These are phyloP conservation scores for Silene latifolia DNA, from an alignment of 148 eudicot species.

Conservation along the genomic window DNA sequence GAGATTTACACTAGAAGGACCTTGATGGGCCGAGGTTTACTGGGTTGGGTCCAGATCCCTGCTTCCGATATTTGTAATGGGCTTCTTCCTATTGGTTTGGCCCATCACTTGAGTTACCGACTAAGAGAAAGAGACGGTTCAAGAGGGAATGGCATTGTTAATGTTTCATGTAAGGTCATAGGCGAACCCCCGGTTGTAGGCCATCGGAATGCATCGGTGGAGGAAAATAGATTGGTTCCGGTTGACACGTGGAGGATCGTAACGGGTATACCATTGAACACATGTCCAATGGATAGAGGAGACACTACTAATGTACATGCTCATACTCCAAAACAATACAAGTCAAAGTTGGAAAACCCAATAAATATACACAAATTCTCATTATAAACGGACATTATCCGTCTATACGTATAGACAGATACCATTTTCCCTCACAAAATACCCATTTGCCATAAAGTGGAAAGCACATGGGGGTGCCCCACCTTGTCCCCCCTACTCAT, in stretches of 20 bases:
- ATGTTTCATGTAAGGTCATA: constrained; percentile 38
- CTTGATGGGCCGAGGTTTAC: constrained; percentile 29
- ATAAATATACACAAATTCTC: too few relatives aligned
- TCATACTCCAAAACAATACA: background rate
- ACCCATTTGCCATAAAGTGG: too few relatives aligned
- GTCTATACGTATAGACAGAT: too few relatives aligned
- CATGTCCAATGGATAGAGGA: constrained; percentile 9
- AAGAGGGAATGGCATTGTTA: constrained; percentile 50
- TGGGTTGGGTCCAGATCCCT: constrained; percentile 67
- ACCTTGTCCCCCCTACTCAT: too few relatives aligned
- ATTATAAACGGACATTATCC: too few relatives aligned
- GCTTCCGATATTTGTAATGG: constrained; percentile 40
- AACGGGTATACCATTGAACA: constrained; percentile 39
- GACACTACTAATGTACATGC: background rate
- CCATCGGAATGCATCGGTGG: background rate
- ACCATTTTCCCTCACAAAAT: too few relatives aligned
- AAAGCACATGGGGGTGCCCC: too few relatives aligned
- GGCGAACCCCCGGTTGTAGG: constrained; percentile 15
- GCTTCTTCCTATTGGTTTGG: constrained; percentile 28
- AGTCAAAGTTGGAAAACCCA: background rate
- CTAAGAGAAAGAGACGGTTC: constrained; percentile 48
- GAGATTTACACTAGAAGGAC: constrained; percentile 35
- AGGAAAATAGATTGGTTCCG: constrained; percentile 2
- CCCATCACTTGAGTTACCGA: constrained; percentile 53
- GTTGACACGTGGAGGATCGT: constrained; percentile 26